A percentile compares a stretch with the other conserved stretches of the same genome.
These are phyloP conservation scores for Silybum marianum DNA, from an alignment of 129 eudicot species.

Conservation along the genomic window DNA sequence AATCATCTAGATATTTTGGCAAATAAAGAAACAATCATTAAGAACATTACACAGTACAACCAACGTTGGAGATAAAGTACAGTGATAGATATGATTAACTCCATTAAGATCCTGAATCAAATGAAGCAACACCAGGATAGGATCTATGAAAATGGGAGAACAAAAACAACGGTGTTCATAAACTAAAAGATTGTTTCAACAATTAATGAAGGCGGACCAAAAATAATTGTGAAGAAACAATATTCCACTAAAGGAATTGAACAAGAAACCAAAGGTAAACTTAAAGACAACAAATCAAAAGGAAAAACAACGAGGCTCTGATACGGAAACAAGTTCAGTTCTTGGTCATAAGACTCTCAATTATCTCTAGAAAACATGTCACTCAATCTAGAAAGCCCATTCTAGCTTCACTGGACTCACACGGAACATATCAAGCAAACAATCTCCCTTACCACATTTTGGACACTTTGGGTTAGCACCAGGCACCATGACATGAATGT, in stretches of 20 bases:
- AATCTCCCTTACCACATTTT: constrained; percentile 11
- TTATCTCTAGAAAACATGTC: background rate
- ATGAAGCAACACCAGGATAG: background rate
- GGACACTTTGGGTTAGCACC: constrained; percentile 20
- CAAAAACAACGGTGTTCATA: background rate
- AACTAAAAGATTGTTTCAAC: background rate
- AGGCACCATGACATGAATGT: constrained; percentile 17
- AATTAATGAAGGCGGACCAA: background rate
- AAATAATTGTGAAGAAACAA: background rate
- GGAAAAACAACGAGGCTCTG: background rate
- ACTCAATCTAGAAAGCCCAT: background rate
- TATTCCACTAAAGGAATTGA: background rate
- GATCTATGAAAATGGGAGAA: background rate
- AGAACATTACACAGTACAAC: background rate
- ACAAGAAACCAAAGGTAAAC: background rate
- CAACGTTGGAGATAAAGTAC: background rate
- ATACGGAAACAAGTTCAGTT: background rate
- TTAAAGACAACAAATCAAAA: background rate
- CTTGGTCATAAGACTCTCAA: background rate
- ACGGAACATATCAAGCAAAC: constrained; percentile 23
- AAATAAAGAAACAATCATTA: background rate
- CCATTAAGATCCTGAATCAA: background rate
- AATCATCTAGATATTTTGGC: background rate
- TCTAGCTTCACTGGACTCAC: background rate
- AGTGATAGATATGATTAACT: background rate